Percentiles rank a stretch among this genome's conserved stretches.
phyloP scores from a whole-genome alignment of 768 basidiomycete species.

The Psilocybe cubensis region DNA sequence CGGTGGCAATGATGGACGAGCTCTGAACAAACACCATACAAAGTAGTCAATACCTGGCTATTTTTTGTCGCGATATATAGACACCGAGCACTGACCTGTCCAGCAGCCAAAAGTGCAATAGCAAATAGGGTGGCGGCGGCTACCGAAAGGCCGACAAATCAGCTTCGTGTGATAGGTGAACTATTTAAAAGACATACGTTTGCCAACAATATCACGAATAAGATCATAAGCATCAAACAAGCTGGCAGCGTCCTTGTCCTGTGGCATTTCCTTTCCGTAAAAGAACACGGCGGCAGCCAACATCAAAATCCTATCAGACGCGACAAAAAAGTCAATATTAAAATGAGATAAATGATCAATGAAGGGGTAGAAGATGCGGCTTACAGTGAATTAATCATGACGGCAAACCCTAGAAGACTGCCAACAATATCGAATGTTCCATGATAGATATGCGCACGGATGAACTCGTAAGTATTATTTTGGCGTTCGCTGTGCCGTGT shows the following conservation, averaged over 20 bases:
- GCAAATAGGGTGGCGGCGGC: constrained; percentile 89
- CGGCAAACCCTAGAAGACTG: constrained; percentile 81
- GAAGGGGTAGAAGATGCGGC: constrained; percentile 30
- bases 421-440: constrained; percentile 67
- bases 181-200: constrained; percentile 41
- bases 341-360: no score
- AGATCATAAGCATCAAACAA: constrained; percentile 85
- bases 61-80: neutral
- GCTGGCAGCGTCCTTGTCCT: constrained; percentile 55
- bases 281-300: constrained; percentile 85
- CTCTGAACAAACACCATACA: constrained; percentile 41
- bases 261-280: constrained; percentile 36
- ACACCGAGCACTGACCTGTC: constrained; percentile 52
- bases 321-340: no score
- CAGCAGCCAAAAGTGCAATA: constrained; percentile 79
- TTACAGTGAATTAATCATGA: constrained; percentile 85
- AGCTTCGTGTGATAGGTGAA: neutral
- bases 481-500: constrained; percentile 55
- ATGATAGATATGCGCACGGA: constrained; percentile 67
- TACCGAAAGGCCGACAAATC: constrained; percentile 25
- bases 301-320: constrained; percentile 67
- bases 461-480: constrained; percentile 58
- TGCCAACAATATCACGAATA: constrained; percentile 68
- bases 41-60: neutral
- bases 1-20: constrained; percentile 86